Evolutionary conservation across 306 rosid species (phyloP).

Genomic region (Ammopiptanthus mongolicus): DNA sequence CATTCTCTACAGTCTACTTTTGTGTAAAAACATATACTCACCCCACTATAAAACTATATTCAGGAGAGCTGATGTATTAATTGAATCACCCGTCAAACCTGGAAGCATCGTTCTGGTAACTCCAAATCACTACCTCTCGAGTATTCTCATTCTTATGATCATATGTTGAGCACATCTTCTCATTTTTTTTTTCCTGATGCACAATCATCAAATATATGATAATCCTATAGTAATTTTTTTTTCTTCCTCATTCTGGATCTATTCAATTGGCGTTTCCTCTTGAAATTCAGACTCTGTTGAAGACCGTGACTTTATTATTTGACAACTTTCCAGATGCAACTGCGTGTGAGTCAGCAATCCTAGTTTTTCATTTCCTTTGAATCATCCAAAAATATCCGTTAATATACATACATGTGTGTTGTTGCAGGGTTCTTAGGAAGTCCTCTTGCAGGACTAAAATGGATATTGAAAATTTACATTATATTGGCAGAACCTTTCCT

Average conservation of each 20-base stretch:
- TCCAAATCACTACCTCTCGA: not conserved
- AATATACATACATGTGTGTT: not conserved
- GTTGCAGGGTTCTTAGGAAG: constrained; percentile 68
- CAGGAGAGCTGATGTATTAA: constrained; percentile 65
- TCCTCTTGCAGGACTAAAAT: constrained; percentile 34
- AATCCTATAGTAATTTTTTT: not conserved
- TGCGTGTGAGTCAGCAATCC: constrained; percentile 45
- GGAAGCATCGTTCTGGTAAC: constrained; percentile 73
- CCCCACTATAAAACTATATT: constrained; percentile 26
- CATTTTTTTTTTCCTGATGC: not conserved
- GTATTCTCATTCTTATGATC: not conserved
- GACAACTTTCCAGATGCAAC: constrained; percentile 55
- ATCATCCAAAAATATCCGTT: not conserved
- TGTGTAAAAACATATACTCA: constrained; percentile 13
- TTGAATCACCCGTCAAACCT: constrained; percentile 86
- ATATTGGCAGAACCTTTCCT: constrained; percentile 26
- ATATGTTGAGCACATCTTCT: not conserved
- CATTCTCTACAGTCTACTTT: not conserved
- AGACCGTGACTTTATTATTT: constrained; percentile 51
- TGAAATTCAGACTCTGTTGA: constrained; percentile 50
- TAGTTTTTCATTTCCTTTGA: not conserved
- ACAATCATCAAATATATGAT: not conserved
- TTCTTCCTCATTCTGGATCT: not conserved
- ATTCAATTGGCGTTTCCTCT: not conserved
- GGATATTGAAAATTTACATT: constrained; percentile 45